Base-by-base conservation (phyloP, 306 rosid genomes). In the Prunus campanulata region DNA sequence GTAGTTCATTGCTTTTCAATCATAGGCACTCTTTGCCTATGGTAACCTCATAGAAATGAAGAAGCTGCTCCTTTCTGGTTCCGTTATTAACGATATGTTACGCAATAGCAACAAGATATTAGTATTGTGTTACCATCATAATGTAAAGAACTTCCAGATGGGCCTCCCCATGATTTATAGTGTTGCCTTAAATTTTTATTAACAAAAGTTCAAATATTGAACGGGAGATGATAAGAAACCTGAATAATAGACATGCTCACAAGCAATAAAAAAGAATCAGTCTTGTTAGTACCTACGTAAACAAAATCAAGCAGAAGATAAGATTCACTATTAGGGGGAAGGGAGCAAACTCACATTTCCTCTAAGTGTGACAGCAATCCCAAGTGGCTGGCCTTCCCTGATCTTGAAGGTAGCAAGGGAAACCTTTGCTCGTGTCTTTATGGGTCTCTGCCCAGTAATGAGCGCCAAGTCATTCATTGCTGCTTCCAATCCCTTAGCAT, bases 341-440 rank as follows among this genome's bases (percentile, higher is more conserved):
- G 29, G 29, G 65, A 64, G 18, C 32, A 74, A 6, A 42, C 97
- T 89, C 83, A 95, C 99, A 50, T 79, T 92, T 90, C 97, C 97
- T 81, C 97, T 77, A 52, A 95, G 93, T 11, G 97, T 95, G 70
- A 90, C 93, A 66, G 97, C 99, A 87, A 95, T 92, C 67, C 99
- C 99, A 75, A 95, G 97, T 0, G 99, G 96, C 73, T 92, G 99
- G 47, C 97, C 97, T 86, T 95, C 99, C 90, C 99, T 88, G 82
- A 95, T 90, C 89, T 95, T 95, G 86, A 95, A 95, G 68, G 96
- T 90, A 55, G 99, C 97, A 82, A 92, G 76, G 6, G 99, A 75
- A 73, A 81, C 83, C 85, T 88, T 90, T 35, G 99, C 99, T 39
- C 96, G 86, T 29, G 99, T 95, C 85, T 92, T 95, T 60, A 95